Evolutionary conservation across 192 early-diverging fungal species (phyloP), one percentile per base, ranked within the genome.

Genomic region (Backusella parvicylindrica): DNA sequence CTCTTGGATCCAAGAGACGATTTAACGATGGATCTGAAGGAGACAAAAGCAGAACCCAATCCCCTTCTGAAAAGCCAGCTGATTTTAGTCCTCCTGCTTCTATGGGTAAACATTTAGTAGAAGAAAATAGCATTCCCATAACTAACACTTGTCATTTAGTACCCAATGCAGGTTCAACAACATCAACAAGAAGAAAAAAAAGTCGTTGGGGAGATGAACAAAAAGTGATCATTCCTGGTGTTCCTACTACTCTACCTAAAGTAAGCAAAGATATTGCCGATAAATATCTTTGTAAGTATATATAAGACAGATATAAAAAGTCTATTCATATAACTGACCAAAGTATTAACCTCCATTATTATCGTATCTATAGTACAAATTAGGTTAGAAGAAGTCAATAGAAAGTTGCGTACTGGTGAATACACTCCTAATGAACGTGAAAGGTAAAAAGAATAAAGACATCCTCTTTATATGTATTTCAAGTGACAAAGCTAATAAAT

Each of bases 131-230:
- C 2, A 2, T 23, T 26, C 18, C 15, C 32, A 35, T 65, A 31
- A 31, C 30, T 36, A 37, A 32, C 41, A 21, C 28, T n/a, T n/a
- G n/a, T n/a, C n/a, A n/a, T n/a, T n/a, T n/a, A n/a, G n/a, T n/a
- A n/a, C n/a, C n/a, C n/a, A n/a, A n/a, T n/a, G n/a, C 18, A 28
- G 11, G 3, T n/a, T 32, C 16, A 40, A 13, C 11, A 47, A 49
- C 38, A 7, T 88, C 88, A 68, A 85, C 87, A 49, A 88, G 79
- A 73, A 85, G 90, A 71, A 91, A 92, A 60, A 91, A 87, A 69
- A 95, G 91, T 80, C 91, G 97, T n/a, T 99, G 97, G 97, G 96
- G 95, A 37, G 87, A 87, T 40, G 88, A 88, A 18, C 88, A 92
- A 35, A 78, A 87, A 23, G 93, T 92, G 71, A 85, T 93, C 31